Evolutionary conservation across 768 basidiomycete species (phyloP).

Genomic region (Postia placenta): DNA sequence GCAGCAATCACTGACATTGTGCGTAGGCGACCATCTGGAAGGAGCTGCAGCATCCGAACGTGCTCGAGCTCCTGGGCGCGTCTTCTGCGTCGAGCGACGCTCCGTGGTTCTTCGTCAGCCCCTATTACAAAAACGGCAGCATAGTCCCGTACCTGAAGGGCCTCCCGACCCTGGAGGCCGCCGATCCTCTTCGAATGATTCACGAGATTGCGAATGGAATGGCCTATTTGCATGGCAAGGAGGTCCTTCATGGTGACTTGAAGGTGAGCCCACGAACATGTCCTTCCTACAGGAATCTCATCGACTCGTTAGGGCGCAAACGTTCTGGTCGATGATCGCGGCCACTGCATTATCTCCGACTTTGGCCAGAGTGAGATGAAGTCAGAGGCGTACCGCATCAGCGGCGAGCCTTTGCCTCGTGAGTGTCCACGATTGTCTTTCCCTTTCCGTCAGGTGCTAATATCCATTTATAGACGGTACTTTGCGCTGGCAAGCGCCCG

Average conservation of each 20-base stretch:
- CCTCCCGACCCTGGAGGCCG: conserved; percentile 24
- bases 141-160: conserved; percentile 51
- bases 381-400: conserved; percentile 59
- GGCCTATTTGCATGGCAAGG: conserved; percentile 67
- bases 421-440: conserved; percentile 5
- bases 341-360: conserved; percentile 69
- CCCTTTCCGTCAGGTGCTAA: background rate
- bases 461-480: conserved; percentile 43
- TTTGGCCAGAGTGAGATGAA: conserved; percentile 83
- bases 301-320: conserved; percentile 75
- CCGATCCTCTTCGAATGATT: conserved; percentile 54
- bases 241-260: conserved; percentile 74
- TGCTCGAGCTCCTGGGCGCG: conserved; percentile 72
- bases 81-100: conserved; percentile 63
- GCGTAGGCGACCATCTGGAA: conserved; percentile 56
- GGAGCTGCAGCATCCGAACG: conserved; percentile 57
- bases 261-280: conserved; percentile 45
- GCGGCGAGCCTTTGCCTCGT: conserved; percentile 35
- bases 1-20: no score
- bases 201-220: conserved; percentile 76
- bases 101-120: conserved; percentile 46
- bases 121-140: conserved; percentile 62
- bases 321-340: conserved; percentile 64
- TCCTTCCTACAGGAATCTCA: no score
- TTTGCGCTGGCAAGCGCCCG: conserved; percentile 36